Evolutionary conservation across 1,284 basidiomycete species (phyloP).

Genomic region (Blastosporella zonata): DNA sequence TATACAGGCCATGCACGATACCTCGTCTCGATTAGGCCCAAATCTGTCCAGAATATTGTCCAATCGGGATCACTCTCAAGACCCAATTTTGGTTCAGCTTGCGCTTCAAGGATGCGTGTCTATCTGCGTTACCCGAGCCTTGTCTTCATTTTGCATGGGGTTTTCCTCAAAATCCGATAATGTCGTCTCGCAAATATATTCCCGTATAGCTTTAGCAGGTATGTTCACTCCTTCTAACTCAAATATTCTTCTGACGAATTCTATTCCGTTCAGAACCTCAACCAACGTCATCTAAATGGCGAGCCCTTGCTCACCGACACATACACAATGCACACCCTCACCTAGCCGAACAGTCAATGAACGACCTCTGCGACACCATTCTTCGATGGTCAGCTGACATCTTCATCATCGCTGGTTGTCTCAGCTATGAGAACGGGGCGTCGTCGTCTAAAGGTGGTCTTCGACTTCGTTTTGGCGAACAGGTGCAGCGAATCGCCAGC

Average conservation of each 20-base stretch:
- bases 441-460: constrained; percentile 40
- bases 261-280: constrained; percentile 56
- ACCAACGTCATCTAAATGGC: constrained; percentile 72
- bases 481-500: constrained; percentile 60
- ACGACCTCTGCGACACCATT: constrained; percentile 68
- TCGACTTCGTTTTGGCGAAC: constrained; percentile 50
- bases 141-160: constrained; percentile 69
- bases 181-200: constrained; percentile 62
- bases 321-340: constrained; percentile 67
- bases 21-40: constrained; percentile 55
- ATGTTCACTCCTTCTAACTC: constrained; percentile 21
- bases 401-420: constrained; percentile 57
- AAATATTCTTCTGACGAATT: constrained; percentile 8
- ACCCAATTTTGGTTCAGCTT: constrained; percentile 70
- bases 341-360: constrained; percentile 57
- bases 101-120: constrained; percentile 68
- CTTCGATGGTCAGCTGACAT: constrained; percentile 67
- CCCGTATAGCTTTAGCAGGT: constrained; percentile 62
- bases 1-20: constrained; percentile 53
- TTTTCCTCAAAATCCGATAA: constrained; percentile 67
- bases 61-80: constrained; percentile 63
- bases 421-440: constrained; percentile 37
- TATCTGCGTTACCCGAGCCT: constrained; percentile 60
- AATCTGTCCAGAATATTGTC: constrained; percentile 57
- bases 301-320: constrained; percentile 63